phyloP scores from a whole-genome alignment of 805 yeast genomes.

The Teunomyces panamensis region DNA sequence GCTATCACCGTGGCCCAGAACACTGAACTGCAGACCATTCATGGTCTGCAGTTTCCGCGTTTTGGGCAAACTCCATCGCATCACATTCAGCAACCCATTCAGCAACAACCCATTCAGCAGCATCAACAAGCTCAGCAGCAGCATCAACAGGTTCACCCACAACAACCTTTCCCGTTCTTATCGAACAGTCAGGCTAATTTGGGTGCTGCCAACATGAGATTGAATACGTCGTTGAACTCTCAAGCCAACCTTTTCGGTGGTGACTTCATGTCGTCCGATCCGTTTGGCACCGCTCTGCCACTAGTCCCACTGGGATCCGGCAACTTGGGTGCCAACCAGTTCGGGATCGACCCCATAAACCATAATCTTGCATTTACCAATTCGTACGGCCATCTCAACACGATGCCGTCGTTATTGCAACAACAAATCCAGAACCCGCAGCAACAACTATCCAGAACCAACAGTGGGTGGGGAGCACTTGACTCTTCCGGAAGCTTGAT shows the following conservation, averaged over 20 bases:
- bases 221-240: slow-evolving; percentile 12
- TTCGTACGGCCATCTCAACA: slow-evolving; percentile 12
- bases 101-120: slow-evolving; percentile 5
- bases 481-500: slow-evolving; percentile 21
- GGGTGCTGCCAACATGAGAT: slow-evolving; percentile 27
- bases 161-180: slow-evolving; percentile 21
- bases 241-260: slow-evolving; percentile 21
- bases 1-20: slow-evolving; percentile 9
- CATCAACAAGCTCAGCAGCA: slow-evolving; percentile 4
- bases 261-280: slow-evolving; percentile 20
- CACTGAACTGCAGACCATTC: not conserved
- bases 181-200: slow-evolving; percentile 20
- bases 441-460: slow-evolving; percentile 30
- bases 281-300: slow-evolving; percentile 14
- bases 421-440: slow-evolving; percentile 17
- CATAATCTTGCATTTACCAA: slow-evolving; percentile 14
- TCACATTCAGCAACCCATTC: slow-evolving; percentile 3
- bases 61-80: not conserved
- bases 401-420: slow-evolving; percentile 27
- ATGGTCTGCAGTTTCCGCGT: not conserved
- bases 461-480: slow-evolving; percentile 38
- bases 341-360: slow-evolving; percentile 25
- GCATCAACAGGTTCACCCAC: slow-evolving; percentile 7
- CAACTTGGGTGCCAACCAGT: slow-evolving; percentile 14
- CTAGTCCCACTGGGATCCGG: slow-evolving; percentile 9